Percentiles rank a stretch among this genome's conserved stretches.
Conservation (phyloP, 441 rosid species). For the Breynia disticha region DNA sequence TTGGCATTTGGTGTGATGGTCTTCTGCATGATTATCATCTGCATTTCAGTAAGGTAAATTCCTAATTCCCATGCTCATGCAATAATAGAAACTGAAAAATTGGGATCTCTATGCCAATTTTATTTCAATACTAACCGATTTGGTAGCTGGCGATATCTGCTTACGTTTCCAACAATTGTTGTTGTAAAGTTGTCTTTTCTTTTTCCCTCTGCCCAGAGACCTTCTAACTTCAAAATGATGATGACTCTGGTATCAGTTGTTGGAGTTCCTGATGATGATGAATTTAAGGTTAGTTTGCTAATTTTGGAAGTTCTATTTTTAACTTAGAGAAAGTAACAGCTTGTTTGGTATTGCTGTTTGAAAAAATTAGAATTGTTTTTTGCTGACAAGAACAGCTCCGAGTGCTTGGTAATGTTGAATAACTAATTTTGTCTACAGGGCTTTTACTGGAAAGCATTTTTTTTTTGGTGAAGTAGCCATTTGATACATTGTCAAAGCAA, state of each 20-base stretch:
- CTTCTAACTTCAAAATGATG: constrained; percentile 49
- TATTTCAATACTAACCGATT: background rate
- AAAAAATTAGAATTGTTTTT: background rate
- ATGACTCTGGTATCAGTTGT: constrained; percentile 49
- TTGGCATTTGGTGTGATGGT: constrained; percentile 74
- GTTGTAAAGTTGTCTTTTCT: constrained; percentile 11
- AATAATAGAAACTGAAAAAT: constrained; percentile 9
- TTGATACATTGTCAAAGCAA: too few species aligned
- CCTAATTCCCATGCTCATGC: constrained; percentile 12
- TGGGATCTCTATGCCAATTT: background rate
- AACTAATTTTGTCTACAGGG: too few species aligned
- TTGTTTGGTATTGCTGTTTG: too few species aligned
- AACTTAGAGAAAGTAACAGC: background rate
- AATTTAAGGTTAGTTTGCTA: constrained; percentile 50
- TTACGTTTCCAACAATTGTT: constrained; percentile 1
- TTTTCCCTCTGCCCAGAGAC: constrained; percentile 35
- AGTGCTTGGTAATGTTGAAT: too few species aligned
- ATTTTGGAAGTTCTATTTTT: constrained; percentile 4
- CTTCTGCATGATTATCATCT: constrained; percentile 79
- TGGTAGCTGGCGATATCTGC: background rate
- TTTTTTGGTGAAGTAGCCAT: too few species aligned
- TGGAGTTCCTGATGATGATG: constrained; percentile 54
- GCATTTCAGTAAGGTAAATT: constrained; percentile 67
- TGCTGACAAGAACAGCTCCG: too few species aligned
- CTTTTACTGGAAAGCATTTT: too few species aligned